Evolutionary conservation across 805 yeast species (phyloP).

Genomic region (Henningerozyma blattae): DNA sequence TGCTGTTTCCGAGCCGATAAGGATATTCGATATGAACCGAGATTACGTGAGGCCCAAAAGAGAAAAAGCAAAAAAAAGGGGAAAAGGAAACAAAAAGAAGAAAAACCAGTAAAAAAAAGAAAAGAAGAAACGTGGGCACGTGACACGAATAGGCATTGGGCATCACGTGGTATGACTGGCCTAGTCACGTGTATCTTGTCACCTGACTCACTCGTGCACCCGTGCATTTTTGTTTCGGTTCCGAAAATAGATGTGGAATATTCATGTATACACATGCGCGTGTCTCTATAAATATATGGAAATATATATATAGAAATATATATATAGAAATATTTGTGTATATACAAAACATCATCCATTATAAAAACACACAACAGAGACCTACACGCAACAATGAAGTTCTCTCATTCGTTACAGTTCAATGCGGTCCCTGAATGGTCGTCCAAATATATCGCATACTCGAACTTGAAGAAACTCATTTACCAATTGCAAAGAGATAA

Average conservation of each 20-base stretch:
- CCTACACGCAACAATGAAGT: constrained; percentile 49
- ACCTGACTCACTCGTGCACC: background rate
- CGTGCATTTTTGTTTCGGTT: background rate
- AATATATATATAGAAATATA: background rate
- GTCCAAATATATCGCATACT: constrained; percentile 80
- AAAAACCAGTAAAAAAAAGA: too few relatives aligned
- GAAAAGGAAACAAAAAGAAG: too few relatives aligned
- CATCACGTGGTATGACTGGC: too few relatives aligned
- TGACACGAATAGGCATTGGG: too few relatives aligned
- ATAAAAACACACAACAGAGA: background rate
- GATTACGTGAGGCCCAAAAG: too few relatives aligned
- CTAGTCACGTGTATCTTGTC: too few relatives aligned
- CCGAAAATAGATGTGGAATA: background rate
- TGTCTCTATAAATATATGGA: background rate
- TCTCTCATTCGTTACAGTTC: constrained; percentile 87
- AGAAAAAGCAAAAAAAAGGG: too few relatives aligned
- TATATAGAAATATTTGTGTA: background rate
- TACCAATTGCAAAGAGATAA: constrained; percentile 69
- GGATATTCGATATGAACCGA: background rate
- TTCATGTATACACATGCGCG: background rate
- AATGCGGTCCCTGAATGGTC: constrained; percentile 99
- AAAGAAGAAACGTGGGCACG: too few relatives aligned
- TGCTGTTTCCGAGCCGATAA: background rate
- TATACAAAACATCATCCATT: background rate
- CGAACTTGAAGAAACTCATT: constrained; percentile 73